Conservation (phyloP, 331 rosid species). For the Phaseolus coccineus region DNA sequence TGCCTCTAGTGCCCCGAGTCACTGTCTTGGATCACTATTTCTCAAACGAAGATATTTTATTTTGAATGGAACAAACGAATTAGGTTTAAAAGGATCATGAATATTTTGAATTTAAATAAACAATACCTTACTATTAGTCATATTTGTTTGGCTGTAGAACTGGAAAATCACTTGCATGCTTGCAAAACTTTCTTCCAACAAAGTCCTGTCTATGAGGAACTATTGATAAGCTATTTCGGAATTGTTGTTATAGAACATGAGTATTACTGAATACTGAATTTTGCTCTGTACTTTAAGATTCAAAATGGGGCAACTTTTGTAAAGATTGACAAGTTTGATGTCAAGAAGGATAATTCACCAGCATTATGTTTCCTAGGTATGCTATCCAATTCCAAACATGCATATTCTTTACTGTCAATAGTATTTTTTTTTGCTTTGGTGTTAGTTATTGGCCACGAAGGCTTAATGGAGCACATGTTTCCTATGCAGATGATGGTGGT, state of each 20-base stretch:
- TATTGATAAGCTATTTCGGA: slow-evolving; percentile 20
- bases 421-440: slow-evolving; percentile 38
- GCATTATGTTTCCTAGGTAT: slow-evolving; percentile 83
- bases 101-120: slow-evolving; percentile 11
- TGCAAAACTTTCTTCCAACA: slow-evolving; percentile 15
- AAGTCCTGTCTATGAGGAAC: slow-evolving; percentile 17
- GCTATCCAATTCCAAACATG: slow-evolving; percentile 32
- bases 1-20: slow-evolving; percentile 1
- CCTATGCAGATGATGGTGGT: slow-evolving; percentile 89
- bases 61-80: background rate
- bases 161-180: slow-evolving; percentile 21
- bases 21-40: slow-evolving; percentile 20
- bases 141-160: slow-evolving; percentile 17
- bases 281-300: slow-evolving; percentile 55
- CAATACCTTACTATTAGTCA: background rate
- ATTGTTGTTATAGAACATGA: slow-evolving; percentile 21
- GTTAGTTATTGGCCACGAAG: slow-evolving; percentile 21
- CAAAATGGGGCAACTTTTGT: slow-evolving; percentile 89
- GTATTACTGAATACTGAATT: slow-evolving; percentile 42
- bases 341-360: slow-evolving; percentile 86
- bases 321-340: slow-evolving; percentile 77
- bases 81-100: background rate
- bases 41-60: background rate
- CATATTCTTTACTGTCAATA: slow-evolving; percentile 29
- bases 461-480: slow-evolving; percentile 29